Evolutionary conservation across 164 flowering plant species (phyloP), one percentile per base, ranked within the genome.

Genomic region (Santalum album): DNA sequence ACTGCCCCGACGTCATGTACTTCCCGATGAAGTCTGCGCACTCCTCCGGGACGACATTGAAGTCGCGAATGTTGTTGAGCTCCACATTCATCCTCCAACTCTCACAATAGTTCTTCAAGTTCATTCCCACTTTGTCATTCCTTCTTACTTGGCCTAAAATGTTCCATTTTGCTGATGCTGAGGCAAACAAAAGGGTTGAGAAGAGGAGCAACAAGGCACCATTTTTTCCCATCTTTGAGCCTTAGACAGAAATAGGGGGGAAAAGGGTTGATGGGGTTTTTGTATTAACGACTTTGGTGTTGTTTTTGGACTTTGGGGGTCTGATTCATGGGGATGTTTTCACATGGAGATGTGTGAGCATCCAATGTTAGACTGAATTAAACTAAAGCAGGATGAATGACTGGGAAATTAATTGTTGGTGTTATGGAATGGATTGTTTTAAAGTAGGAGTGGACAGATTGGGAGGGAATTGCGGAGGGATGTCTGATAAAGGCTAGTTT

Each of bases 61-160:
- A 84, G 7, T 49, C 80, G 25, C 72, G 59, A 1, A 84, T 78
- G 66, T 87, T 87, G 82, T 87, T 65, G 0, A 87, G 70, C 78
- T 86, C 90, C 12, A 83, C 90, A 67, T 86, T 86, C 46, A 81
- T 69, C 59, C 88, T 79, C 86, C 90, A 87, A 32, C 85, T 73
- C 75, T 87, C 95, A 59, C 95, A 87, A 60, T 79, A 82, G 39
- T 73, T 82, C 63, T 82, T 86, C 61, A 83, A 55, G 65, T 66
- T 75, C 32, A 65, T 62, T 3, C 55, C 58, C 20, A 57, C n/a
- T 4, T 36, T 64, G 26, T 40, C 19, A 32, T 55, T 62, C 27
- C 44, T 25, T 27, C 51, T 58, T 19, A 5, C 60, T 23, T 60
- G 75, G 16, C 55, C 64, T 72, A 85, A 43, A 43, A 80, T 79